Percentiles rank a stretch among this genome's conserved stretches.
Evolutionary conservation across 495 filamentous ascomycete species (phyloP).

Genomic region (Aspergillus sclerotioniger): DNA sequence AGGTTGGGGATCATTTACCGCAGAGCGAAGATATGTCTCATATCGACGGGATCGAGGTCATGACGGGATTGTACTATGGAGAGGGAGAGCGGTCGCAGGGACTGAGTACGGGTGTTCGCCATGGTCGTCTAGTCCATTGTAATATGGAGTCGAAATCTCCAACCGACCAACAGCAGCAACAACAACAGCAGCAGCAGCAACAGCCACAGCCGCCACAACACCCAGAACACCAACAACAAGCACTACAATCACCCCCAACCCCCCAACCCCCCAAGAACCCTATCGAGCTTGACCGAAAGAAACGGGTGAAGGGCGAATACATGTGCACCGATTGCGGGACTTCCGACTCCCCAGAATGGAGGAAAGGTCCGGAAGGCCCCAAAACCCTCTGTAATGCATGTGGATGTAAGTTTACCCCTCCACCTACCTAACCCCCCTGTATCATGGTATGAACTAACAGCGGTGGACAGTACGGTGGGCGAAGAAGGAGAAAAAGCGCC

Average conservation of each 20-base stretch:
- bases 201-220: too few species aligned
- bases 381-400: constrained; percentile 98
- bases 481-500: constrained; percentile 72
- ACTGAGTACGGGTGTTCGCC: constrained; percentile 80
- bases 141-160: constrained; percentile 70
- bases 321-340: constrained; percentile 96
- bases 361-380: constrained; percentile 89
- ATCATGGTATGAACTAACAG: background rate
- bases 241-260: constrained; percentile 62
- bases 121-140: constrained; percentile 76
- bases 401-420: constrained; percentile 57
- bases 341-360: constrained; percentile 92
- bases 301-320: constrained; percentile 93
- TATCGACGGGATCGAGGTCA: constrained; percentile 87
- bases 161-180: constrained; percentile 60
- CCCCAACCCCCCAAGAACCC: constrained; percentile 53
- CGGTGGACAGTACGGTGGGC: constrained; percentile 61
- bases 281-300: constrained; percentile 71
- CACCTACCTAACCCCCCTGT: background rate
- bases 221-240: too few species aligned
- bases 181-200: too few species aligned
- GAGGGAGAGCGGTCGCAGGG: constrained; percentile 88
- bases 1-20: constrained; percentile 73
- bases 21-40: constrained; percentile 71
- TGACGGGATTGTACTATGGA: constrained; percentile 84